A percentile compares a stretch with the other conserved stretches of the same genome.
These are phyloP conservation scores for Claviceps sp. DNA, from an alignment of 2,329 filamentous ascomycete genomes.

Conservation along the genomic window DNA sequence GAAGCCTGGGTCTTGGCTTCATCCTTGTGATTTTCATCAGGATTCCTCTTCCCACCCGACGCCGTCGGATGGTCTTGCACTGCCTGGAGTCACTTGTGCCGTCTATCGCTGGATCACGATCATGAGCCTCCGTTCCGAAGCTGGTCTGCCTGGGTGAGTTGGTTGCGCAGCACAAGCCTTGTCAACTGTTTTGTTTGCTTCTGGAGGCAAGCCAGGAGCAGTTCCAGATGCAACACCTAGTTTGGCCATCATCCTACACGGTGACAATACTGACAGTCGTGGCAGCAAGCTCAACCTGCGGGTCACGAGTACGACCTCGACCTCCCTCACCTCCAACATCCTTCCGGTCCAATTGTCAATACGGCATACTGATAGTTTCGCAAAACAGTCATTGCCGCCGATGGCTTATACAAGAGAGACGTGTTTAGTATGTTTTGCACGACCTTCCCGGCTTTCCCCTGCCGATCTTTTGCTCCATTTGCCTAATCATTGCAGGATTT, in stretches of 20 bases:
- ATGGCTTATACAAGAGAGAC: conserved; percentile 98
- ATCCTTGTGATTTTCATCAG: conserved; percentile 8
- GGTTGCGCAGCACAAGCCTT: conserved; percentile 3
- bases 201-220: not conserved
- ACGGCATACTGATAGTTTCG: conserved; percentile 20
- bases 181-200: conserved; percentile 3
- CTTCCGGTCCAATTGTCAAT: not conserved
- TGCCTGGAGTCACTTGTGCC: not conserved
- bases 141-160: conserved; percentile 23
- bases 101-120: conserved; percentile 2
- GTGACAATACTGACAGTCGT: conserved; percentile 16
- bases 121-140: conserved; percentile 22
- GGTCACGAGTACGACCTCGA: conserved; percentile 63
- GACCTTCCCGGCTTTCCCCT: not conserved
- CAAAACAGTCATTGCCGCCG: conserved; percentile 80
- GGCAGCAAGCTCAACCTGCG: conserved; percentile 71
- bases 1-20: not conserved
- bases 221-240: not conserved
- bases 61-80: not conserved
- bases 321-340: conserved; percentile 9
- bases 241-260: conserved; percentile 1
- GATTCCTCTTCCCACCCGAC: not conserved
- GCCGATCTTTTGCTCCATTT: not conserved
- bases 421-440: conserved; percentile 71
- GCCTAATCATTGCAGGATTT: conserved; percentile 52